Evolutionary conservation across 768 basidiomycete species (phyloP).

Genomic region (Termitomyces eurrhizus): DNA sequence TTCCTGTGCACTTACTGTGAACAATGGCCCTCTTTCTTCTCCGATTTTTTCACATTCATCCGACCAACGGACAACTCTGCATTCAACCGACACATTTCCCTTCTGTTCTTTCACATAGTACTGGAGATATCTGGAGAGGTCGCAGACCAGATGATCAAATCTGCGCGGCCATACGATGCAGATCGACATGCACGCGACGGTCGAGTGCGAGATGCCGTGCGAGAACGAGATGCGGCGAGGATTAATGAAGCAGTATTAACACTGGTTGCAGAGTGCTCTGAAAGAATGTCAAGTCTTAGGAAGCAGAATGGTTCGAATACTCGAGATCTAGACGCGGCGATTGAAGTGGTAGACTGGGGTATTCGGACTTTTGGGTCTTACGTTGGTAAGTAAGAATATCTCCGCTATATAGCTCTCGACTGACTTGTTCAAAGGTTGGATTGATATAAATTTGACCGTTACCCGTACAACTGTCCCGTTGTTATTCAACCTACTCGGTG

Average conservation of each 20-base stretch:
- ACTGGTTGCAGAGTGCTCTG: constrained; percentile 68
- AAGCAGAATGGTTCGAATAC: constrained; percentile 44
- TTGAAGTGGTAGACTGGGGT: constrained; percentile 91
- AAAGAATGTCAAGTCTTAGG: constrained; percentile 49
- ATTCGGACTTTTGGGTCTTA: constrained; percentile 90
- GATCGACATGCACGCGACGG: constrained; percentile 78
- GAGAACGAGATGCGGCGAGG: constrained; percentile 81
- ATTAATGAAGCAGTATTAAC: constrained; percentile 88
- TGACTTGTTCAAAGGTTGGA: constrained; percentile 67
- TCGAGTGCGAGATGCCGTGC: constrained; percentile 83
- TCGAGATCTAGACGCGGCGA: constrained; percentile 50
- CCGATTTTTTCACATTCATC: constrained; percentile 71
- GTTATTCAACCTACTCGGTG: constrained; percentile 78
- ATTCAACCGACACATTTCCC: constrained; percentile 80
- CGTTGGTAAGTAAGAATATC: constrained; percentile 63
- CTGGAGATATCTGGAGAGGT: constrained; percentile 96
- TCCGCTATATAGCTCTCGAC: background rate
- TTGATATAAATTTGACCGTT: constrained; percentile 94
- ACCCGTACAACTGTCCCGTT: constrained; percentile 86
- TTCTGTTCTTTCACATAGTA: constrained; percentile 88
- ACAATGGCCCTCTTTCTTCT: constrained; percentile 85
- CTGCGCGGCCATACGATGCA: constrained; percentile 69
- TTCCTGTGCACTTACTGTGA: constrained; percentile 85
- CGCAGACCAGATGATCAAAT: constrained; percentile 92
- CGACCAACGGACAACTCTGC: constrained; percentile 55